Evolutionary conservation across 352 stramenopile species (phyloP).

Genomic region (Globisporangium iwayamae): DNA sequence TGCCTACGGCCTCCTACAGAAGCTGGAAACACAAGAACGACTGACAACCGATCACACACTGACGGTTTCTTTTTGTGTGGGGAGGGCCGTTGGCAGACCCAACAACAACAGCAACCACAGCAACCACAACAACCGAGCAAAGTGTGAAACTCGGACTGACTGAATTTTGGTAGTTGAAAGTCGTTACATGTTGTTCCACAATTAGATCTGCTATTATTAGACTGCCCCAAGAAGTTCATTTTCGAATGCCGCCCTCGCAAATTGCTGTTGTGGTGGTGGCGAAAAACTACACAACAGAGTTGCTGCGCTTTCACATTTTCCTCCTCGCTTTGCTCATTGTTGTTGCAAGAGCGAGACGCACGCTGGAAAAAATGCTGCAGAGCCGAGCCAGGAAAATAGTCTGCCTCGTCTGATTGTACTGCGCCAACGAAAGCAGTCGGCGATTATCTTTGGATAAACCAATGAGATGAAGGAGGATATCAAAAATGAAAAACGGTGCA

Average conservation of each 20-base stretch:
- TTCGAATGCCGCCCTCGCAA: slow-evolving; percentile 1
- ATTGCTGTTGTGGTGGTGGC: not conserved
- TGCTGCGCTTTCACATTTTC: not conserved
- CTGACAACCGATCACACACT: not conserved
- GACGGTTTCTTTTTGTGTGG: not conserved
- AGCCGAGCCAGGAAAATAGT: not conserved
- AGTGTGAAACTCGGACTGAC: not conserved
- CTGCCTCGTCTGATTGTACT: slow-evolving; percentile 7
- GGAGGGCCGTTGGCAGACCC: not conserved
- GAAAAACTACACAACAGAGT: not conserved
- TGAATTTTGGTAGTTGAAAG: slow-evolving; percentile 4
- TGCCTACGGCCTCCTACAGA: too few relatives aligned
- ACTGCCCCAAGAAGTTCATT: slow-evolving; percentile 4
- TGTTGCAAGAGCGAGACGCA: slow-evolving; percentile 1
- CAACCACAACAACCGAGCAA: not conserved
- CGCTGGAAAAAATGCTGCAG: not conserved
- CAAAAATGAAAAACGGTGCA: too few relatives aligned
- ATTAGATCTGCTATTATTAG: not conserved
- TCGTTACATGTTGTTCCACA: not conserved
- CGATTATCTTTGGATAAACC: not conserved
- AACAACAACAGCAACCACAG: too few relatives aligned
- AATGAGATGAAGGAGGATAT: not conserved
- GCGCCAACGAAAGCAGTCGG: slow-evolving; percentile 5
- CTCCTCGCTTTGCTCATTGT: not conserved
- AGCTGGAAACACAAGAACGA: not conserved